Percentiles rank a stretch among this genome's conserved stretches.
phyloP scores from a whole-genome alignment of 192 early-diverging fungal species.

The Rhizophagus clarus region DNA sequence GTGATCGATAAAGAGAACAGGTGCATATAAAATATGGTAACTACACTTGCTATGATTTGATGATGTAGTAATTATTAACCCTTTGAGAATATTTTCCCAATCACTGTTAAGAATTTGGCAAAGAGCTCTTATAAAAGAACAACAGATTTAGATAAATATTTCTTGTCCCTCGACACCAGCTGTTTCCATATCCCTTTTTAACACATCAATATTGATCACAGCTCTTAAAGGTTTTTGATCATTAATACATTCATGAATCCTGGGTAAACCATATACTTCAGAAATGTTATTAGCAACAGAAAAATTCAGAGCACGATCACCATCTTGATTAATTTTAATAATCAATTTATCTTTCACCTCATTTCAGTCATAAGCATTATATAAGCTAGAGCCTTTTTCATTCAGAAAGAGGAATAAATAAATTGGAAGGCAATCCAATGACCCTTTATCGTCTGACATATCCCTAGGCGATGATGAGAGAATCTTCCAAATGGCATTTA shows the following conservation, averaged over 20 bases:
- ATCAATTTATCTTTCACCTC: slow-evolving; percentile 18
- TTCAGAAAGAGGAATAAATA: slow-evolving; percentile 28
- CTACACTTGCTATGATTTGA: no score
- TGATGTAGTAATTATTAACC: no score
- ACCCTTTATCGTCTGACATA: slow-evolving; percentile 24
- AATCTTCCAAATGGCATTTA: slow-evolving; percentile 9
- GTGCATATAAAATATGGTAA: not conserved
- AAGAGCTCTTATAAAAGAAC: no score
- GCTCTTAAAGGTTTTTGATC: not conserved
- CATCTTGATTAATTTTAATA: slow-evolving; percentile 16
- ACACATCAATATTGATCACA: no score
- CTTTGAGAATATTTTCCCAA: no score
- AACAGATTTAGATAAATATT: no score
- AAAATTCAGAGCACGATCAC: slow-evolving; percentile 10
- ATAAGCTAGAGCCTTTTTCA: slow-evolving; percentile 9
- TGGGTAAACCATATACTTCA: slow-evolving; percentile 1
- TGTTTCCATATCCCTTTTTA: no score
- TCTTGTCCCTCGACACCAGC: no score
- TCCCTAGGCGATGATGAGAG: slow-evolving; percentile 11
- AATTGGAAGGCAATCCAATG: no score
- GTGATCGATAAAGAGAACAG: no score
- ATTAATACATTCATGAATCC: slow-evolving; percentile 22
- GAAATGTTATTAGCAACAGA: slow-evolving; percentile 20
- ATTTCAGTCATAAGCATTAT: not conserved
- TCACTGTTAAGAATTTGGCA: no score